Conservation (phyloP, 805 yeast species). For the Metschnikowia kofuensis region DNA sequence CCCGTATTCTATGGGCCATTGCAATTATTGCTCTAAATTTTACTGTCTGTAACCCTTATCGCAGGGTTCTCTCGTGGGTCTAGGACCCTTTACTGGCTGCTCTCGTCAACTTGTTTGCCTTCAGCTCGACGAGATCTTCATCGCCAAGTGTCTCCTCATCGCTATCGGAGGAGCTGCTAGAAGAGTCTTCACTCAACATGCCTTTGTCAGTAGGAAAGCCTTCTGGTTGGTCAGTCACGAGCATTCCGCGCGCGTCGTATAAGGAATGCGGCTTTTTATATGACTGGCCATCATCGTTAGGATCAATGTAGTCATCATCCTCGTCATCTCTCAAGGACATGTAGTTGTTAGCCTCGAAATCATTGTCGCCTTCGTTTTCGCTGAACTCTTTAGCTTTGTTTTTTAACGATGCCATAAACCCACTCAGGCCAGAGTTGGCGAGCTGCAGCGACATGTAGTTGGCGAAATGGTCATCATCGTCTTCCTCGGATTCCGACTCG, state of each 20-base stretch:
- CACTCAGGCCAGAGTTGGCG: conserved; percentile 47
- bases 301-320: conserved; percentile 73
- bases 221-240: conserved; percentile 14
- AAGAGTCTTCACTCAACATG: conserved; percentile 27
- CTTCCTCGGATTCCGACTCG: conserved; percentile 32
- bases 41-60: background rate
- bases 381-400: conserved; percentile 26
- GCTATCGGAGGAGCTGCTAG: conserved; percentile 30
- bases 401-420: conserved; percentile 43
- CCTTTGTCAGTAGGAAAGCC: conserved; percentile 7
- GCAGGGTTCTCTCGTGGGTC: background rate
- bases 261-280: conserved; percentile 64
- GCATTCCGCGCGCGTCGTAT: conserved; percentile 42
- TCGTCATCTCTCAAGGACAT: conserved; percentile 28
- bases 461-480: conserved; percentile 57
- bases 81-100: conserved; percentile 37
- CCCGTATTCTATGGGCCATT: conserved; percentile 2
- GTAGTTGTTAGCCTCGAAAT: conserved; percentile 8
- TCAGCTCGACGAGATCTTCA: conserved; percentile 22
- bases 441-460: conserved; percentile 76
- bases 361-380: conserved; percentile 10
- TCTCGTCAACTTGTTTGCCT: conserved; percentile 33
- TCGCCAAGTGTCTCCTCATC: conserved; percentile 23
- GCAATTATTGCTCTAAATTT: background rate
- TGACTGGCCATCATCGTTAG: conserved; percentile 78